phyloP scores from a whole-genome alignment of 371 early-diverging fungal species.

The Mycotypha africana region DNA sequence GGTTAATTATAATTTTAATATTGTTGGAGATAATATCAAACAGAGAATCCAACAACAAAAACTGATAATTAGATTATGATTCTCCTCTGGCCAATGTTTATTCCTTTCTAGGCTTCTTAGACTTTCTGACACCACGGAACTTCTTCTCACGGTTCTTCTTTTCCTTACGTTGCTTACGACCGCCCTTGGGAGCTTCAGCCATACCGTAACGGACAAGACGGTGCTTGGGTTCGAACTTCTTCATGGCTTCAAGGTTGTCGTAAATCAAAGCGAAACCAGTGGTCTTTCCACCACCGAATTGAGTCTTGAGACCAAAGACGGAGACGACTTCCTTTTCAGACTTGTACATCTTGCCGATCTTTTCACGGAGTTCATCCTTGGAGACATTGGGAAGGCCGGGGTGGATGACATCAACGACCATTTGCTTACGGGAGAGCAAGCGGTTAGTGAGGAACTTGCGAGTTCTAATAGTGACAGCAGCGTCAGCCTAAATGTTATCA shows the following conservation, averaged over 20 bases:
- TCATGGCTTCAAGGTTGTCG: slow-evolving; percentile 91
- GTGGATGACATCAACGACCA: slow-evolving; percentile 96
- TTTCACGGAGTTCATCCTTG: slow-evolving; percentile 91
- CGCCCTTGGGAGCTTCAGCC: slow-evolving; percentile 69
- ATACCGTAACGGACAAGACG: slow-evolving; percentile 85
- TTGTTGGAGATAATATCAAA: too few relatives aligned
- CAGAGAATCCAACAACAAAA: too few relatives aligned
- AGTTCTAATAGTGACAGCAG: slow-evolving; percentile 92
- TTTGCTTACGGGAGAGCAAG: slow-evolving; percentile 96
- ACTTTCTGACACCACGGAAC: slow-evolving; percentile 96
- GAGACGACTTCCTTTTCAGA: slow-evolving; percentile 85
- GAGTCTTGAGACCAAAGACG: slow-evolving; percentile 94
- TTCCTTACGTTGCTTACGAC: slow-evolving; percentile 98
- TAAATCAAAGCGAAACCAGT: slow-evolving; percentile 98
- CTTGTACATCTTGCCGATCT: slow-evolving; percentile 97
- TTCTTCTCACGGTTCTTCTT: slow-evolving; percentile 99
- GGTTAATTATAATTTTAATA: too few relatives aligned
- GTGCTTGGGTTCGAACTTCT: slow-evolving; percentile 99
- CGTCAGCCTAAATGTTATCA: slow-evolving; percentile 66
- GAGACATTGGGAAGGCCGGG: slow-evolving; percentile 90
- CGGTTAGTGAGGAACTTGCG: slow-evolving; percentile 99
- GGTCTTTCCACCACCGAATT: slow-evolving; percentile 97
- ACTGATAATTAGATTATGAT: too few relatives aligned
- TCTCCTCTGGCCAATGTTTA: too few relatives aligned
- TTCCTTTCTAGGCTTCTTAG: slow-evolving; percentile 53